Evolutionary conservation across 345 rosid species (phyloP).

Genomic region (Dipteronia dyeriana): DNA sequence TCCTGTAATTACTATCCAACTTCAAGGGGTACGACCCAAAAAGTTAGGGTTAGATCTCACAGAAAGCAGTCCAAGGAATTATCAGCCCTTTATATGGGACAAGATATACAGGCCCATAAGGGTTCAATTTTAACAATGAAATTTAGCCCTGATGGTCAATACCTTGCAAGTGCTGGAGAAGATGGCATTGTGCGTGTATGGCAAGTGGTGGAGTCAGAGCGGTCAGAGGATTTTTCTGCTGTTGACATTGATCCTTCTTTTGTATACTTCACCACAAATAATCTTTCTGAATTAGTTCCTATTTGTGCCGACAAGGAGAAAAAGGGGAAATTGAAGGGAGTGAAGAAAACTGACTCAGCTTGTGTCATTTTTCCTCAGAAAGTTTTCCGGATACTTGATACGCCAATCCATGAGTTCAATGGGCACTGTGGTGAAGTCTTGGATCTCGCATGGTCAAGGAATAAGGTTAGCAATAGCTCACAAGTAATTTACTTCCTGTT

Average conservation of each 20-base stretch:
- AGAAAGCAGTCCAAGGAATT: constrained; percentile 41
- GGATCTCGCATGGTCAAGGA: constrained; percentile 59
- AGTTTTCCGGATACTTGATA: constrained; percentile 39
- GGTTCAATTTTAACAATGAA: constrained; percentile 46
- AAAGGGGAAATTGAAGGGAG: constrained; percentile 27
- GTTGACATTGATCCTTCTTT: constrained; percentile 34
- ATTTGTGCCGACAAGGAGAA: constrained; percentile 25
- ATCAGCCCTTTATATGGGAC: constrained; percentile 39
- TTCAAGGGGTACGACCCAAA: constrained; percentile 18
- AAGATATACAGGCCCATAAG: constrained; percentile 42
- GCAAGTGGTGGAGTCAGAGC: constrained; percentile 37
- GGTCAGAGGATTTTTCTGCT: constrained; percentile 18
- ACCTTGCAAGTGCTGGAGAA: constrained; percentile 44
- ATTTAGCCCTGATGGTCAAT: constrained; percentile 45
- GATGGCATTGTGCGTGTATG: constrained; percentile 44
- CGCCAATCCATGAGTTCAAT: constrained; percentile 50
- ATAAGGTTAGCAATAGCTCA: constrained; percentile 32
- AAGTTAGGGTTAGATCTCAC: constrained; percentile 29
- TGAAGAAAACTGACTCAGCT: constrained; percentile 24
- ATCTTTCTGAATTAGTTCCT: constrained; percentile 35
- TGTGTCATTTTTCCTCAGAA: constrained; percentile 46
- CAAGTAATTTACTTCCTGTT: background rate
- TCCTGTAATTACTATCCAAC: constrained; percentile 14
- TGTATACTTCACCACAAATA: constrained; percentile 38
- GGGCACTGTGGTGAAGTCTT: constrained; percentile 51